Base-by-base conservation (phyloP, 2,329 filamentous ascomycete genomes). In the Aspergillus quadricinctus region DNA sequence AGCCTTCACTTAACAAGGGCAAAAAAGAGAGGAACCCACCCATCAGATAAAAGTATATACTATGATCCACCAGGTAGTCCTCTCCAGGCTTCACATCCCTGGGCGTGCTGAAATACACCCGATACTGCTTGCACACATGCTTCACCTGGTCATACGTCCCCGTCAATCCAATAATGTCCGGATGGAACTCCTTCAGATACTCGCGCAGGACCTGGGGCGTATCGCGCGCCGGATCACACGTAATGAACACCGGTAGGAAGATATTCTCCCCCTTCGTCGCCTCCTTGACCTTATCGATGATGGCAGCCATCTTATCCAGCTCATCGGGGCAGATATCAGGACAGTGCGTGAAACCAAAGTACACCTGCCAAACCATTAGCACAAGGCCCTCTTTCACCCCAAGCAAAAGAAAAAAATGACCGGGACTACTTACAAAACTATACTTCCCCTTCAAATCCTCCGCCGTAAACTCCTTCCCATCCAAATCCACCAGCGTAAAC, bases 11-110 rank as follows among this genome's bases (percentile, higher is more conserved):
- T n/a, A 43, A 49, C 49, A 2, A 9, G 1, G n/a, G n/a, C n/a
- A n/a, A 7, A 31, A n/a, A 45, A 17, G 35, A 29, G 7, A 10
- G 48, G 23, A 57, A 77, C 82, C 74, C 72, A 86, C 83, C 84
- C 94, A 99, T 99, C 64, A 99, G 78, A 75, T 99, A 99, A 69
- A 99, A 99, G 81, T 99, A 99, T 66, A 99, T 99, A 75, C 92
- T 97, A 78, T 99, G 94, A 74, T 99, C 94, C 11, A 99, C 94
- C 66, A 99, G 76, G 72, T 99, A 99, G 75, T 99, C 94, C 80
- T 97, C 89, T 1, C 93, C 94, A 1, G 92, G 88, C 80, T 92
- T 88, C 55, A 97, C 90, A 61, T 92, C 83, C 66, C 85, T 81
- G 35, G 94, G 94, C 49, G 94, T 99, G 70, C 89, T 94, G 69